These are phyloP conservation scores for Globisporangium yorkense DNA, from an alignment of 352 stramenopile genomes.

Conservation along the genomic window DNA sequence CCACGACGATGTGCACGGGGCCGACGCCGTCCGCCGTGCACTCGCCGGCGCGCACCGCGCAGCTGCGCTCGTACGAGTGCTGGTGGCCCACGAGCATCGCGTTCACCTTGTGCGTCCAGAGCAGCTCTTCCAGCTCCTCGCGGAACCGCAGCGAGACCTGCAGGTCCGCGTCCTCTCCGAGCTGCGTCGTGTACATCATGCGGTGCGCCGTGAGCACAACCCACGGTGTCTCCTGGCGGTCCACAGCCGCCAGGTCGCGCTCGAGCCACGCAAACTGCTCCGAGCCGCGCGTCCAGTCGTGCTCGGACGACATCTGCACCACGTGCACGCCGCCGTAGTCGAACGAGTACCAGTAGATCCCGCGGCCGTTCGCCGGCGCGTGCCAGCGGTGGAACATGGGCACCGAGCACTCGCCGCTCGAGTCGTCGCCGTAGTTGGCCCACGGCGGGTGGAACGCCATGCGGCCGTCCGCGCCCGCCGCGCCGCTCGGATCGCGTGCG, in stretches of 20 bases:
- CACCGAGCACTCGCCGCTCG: slow-evolving; percentile 66
- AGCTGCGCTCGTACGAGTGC: slow-evolving; percentile 90
- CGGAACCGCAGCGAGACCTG: slow-evolving; percentile 74
- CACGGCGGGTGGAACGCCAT: slow-evolving; percentile 32
- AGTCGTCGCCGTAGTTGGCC: slow-evolving; percentile 72
- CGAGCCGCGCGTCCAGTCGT: slow-evolving; percentile 81
- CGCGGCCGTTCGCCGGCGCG: slow-evolving; percentile 47
- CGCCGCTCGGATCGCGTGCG: slow-evolving; percentile 53
- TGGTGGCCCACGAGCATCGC: slow-evolving; percentile 89
- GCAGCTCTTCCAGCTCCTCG: slow-evolving; percentile 86
- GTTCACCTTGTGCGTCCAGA: slow-evolving; percentile 87
- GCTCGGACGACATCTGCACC: slow-evolving; percentile 90
- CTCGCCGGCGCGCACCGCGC: slow-evolving; percentile 64
- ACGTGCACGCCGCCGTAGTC: slow-evolving; percentile 85
- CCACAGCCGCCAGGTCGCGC: slow-evolving; percentile 69
- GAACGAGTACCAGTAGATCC: slow-evolving; percentile 89
- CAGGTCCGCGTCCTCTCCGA: slow-evolving; percentile 60
- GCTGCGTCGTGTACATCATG: slow-evolving; percentile 87
- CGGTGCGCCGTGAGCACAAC: slow-evolving; percentile 88
- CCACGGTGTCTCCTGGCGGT: slow-evolving; percentile 88
- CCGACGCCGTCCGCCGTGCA: slow-evolving; percentile 63
- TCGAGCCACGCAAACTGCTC: slow-evolving; percentile 88
- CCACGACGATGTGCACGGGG: slow-evolving; percentile 85
- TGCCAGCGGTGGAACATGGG: slow-evolving; percentile 74
- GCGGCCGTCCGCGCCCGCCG: slow-evolving; percentile 31